These are phyloP conservation scores for Triangularia verruculosa DNA, from an alignment of 2,329 filamentous ascomycete genomes.

Conservation along the genomic window DNA sequence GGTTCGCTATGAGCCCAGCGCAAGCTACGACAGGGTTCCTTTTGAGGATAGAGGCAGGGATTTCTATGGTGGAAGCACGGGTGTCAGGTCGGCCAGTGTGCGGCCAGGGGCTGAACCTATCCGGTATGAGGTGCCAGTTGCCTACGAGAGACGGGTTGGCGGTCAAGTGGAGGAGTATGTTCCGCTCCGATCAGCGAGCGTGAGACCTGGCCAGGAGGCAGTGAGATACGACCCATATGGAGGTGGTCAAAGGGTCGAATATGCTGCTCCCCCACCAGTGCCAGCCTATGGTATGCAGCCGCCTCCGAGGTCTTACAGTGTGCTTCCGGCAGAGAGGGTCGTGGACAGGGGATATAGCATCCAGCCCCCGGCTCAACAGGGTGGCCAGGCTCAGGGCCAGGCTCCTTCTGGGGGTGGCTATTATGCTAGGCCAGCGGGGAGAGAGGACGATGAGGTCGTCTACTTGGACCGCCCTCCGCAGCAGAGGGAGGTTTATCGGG, in stretches of 20 bases:
- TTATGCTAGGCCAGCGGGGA: background rate
- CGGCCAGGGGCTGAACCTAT: slow-evolving; percentile 17
- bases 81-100: slow-evolving; percentile 20
- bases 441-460: slow-evolving; percentile 27
- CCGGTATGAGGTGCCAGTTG: slow-evolving; percentile 27
- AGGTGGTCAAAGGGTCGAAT: slow-evolving; percentile 18
- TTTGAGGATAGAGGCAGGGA: slow-evolving; percentile 50
- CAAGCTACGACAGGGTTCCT: slow-evolving; percentile 28
- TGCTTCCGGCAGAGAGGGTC: slow-evolving; percentile 32
- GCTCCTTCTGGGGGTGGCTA: background rate
- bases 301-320: slow-evolving; percentile 33
- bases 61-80: slow-evolving; percentile 39
- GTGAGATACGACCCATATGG: slow-evolving; percentile 31
- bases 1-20: slow-evolving; percentile 28
- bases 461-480: slow-evolving; percentile 21
- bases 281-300: slow-evolving; percentile 36
- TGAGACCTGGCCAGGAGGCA: slow-evolving; percentile 20
- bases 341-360: slow-evolving; percentile 36
- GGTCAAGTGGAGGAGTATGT: slow-evolving; percentile 18
- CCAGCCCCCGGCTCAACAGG: slow-evolving; percentile 37
- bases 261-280: slow-evolving; percentile 18
- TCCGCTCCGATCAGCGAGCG: slow-evolving; percentile 24
- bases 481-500: slow-evolving; percentile 19
- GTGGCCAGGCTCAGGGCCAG: slow-evolving; percentile 32
- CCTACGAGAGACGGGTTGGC: slow-evolving; percentile 25